phyloP scores from a whole-genome alignment of 129 eudicot genomes.

The Ambrosia trifida region DNA sequence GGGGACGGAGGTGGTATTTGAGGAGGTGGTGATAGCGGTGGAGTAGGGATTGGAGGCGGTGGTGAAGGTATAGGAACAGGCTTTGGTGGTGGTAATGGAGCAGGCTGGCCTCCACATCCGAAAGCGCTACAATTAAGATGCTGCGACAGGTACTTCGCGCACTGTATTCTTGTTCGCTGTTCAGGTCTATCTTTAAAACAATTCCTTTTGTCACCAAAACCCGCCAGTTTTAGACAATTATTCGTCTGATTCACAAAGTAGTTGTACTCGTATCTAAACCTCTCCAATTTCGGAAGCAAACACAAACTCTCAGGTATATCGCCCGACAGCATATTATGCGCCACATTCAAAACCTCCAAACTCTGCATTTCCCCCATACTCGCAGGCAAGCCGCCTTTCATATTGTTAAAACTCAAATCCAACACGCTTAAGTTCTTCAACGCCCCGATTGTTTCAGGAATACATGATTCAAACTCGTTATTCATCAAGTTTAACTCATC shows the following conservation, averaged over 20 bases:
- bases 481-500: conserved; percentile 49
- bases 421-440: conserved; percentile 56
- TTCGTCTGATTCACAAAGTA: conserved; percentile 42
- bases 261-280: conserved; percentile 44
- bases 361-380: conserved; percentile 45
- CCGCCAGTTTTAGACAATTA: conserved; percentile 31
- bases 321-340: conserved; percentile 55
- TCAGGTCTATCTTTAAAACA: conserved; percentile 47
- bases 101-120: conserved; percentile 39
- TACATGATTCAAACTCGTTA: conserved; percentile 54
- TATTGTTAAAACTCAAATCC: conserved; percentile 52
- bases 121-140: conserved; percentile 42
- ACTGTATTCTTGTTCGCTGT: conserved; percentile 44
- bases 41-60: conserved; percentile 12
- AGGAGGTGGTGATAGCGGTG: conserved; percentile 20
- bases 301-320: conserved; percentile 46
- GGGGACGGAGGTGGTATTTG: conserved; percentile 26
- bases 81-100: conserved; percentile 30
- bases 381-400: conserved; percentile 52
- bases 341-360: conserved; percentile 47
- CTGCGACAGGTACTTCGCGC: conserved; percentile 43
- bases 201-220: conserved; percentile 44
- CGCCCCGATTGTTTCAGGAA: conserved; percentile 56
- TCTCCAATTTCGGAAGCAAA: conserved; percentile 47
- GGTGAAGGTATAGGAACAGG: conserved; percentile 27